Base-by-base conservation (phyloP, 2,329 filamentous ascomycete genomes). In the Aspergillus chevalieri region DNA sequence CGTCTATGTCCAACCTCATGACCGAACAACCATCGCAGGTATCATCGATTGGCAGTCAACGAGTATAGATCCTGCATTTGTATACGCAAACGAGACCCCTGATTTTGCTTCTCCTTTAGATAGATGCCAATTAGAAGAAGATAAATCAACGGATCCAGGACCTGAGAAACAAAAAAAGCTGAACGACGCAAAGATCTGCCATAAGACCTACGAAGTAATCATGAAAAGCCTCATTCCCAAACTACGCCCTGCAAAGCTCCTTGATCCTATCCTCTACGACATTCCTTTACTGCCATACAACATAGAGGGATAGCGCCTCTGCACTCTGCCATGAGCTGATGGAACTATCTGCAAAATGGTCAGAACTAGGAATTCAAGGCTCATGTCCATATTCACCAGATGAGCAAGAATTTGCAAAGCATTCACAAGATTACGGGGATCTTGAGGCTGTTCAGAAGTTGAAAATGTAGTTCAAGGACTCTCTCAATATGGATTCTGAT, bases 11-110 rank as follows among this genome's bases (percentile, higher is more conserved):
- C 65, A 64, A 2, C 41, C 52, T 4, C 51, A 62, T 12, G 60
- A 65, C 9, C 57, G 56, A 43, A 61, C 61, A 2, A 17, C 36
- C n/a, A 56, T 64, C 30, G 62, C 61, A 3, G 55, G 51, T n/a
- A n/a, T 65, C 2, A 62, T 65, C 46, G 63, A 66, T 44, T 66
- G 58, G 62, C 62, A 65, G 46, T 55, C 57, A 50, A 51, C 62
- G 19, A 55, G 51, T 24, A 51, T 62, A 34, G 59, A 61, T n/a
- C 61, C 61, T 7, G 56, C 55, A 10, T 64, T 65, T 47, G 54
- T 55, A 15, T 62, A 63, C 46, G 49, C 55, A 5, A 54, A 59
- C 24, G 51, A 55, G 26, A 53, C 48, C 1, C 58, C 62, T n/a
- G 61, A 38, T 17, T 14, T 38, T 8, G 12, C 14, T 17, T 38